A percentile compares a stretch with the other conserved stretches of the same genome.
These are phyloP conservation scores for Kalaharituber pfeilii DNA, from an alignment of 2,329 filamentous ascomycete species.

Conservation along the genomic window DNA sequence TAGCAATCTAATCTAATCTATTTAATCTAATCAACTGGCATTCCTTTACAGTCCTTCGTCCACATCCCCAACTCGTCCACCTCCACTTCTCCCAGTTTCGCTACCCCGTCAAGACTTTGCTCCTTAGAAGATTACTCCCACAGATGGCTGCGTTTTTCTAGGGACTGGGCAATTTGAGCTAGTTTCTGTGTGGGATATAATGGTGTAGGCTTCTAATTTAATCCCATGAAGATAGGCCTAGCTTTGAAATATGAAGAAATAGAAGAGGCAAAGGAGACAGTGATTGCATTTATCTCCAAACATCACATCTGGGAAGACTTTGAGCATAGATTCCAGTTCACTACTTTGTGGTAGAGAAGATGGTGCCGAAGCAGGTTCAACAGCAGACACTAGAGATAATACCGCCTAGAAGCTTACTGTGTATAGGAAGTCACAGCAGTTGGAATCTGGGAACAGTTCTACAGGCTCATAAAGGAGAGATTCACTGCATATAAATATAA, in stretches of 20 bases:
- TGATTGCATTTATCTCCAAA: background rate
- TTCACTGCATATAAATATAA: too few relatives aligned
- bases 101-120: background rate
- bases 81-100: background rate
- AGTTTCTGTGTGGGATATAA: conserved; percentile 11
- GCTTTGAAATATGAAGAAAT: conserved; percentile 3
- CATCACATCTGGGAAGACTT: background rate
- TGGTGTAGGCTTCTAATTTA: conserved; percentile 3
- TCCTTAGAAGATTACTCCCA: conserved; percentile 10
- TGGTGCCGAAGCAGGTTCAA: background rate
- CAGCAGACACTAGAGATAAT: background rate
- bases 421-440: too few relatives aligned
- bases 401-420: too few relatives aligned
- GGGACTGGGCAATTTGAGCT: conserved; percentile 17
- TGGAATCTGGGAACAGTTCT: too few relatives aligned
- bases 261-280: conserved; percentile 6
- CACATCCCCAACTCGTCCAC: background rate
- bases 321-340: background rate
- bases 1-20: too few relatives aligned
- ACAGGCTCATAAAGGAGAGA: background rate
- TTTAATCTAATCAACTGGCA: too few relatives aligned
- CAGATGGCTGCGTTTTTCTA: conserved; percentile 22
- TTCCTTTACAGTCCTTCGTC: too few relatives aligned
- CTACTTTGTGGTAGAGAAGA: background rate
- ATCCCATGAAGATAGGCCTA: conserved; percentile 7